phyloP scores from a whole-genome alignment of 306 rosid species.

The Quillaja saponaria region DNA sequence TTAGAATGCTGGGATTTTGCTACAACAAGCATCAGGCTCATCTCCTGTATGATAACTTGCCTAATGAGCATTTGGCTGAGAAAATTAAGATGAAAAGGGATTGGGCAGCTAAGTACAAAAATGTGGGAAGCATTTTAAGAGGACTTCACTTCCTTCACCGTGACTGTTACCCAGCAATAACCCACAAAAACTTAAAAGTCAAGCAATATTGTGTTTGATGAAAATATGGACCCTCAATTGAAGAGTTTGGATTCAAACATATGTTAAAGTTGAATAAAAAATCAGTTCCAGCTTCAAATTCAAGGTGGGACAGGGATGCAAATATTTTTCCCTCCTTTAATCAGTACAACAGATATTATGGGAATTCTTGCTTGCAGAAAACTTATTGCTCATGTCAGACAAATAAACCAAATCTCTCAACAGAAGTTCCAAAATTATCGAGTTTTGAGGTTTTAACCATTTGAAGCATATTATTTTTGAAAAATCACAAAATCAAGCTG shows the following conservation, averaged over 20 bases:
- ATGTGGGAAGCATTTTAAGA: conserved; percentile 65
- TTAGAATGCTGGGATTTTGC: conserved; percentile 70
- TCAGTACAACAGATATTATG: background rate
- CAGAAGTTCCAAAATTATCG: conserved; percentile 1
- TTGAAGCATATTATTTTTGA: conserved; percentile 1
- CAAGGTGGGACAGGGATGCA: conserved; percentile 60
- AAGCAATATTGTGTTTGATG: conserved; percentile 75
- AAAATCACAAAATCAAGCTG: conserved; percentile 9
- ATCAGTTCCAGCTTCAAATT: conserved; percentile 39
- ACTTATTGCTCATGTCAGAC: conserved; percentile 8
- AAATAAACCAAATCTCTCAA: conserved; percentile 4
- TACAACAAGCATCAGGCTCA: conserved; percentile 72
- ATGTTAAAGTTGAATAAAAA: conserved; percentile 53
- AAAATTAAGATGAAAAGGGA: conserved; percentile 60
- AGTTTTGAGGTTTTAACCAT: conserved; percentile 5
- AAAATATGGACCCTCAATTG: conserved; percentile 84
- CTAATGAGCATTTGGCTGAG: conserved; percentile 79
- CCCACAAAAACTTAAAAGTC: conserved; percentile 88
- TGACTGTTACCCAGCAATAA: conserved; percentile 71
- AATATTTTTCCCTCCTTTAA: background rate
- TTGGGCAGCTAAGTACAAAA: conserved; percentile 70
- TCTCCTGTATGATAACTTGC: conserved; percentile 74
- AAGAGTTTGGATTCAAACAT: conserved; percentile 79
- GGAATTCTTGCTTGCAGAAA: background rate
- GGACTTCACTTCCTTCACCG: conserved; percentile 92